Conservation (phyloP, 2,329 filamentous ascomycete genomes). For the Stachybotrys chlorohalonatus region DNA sequence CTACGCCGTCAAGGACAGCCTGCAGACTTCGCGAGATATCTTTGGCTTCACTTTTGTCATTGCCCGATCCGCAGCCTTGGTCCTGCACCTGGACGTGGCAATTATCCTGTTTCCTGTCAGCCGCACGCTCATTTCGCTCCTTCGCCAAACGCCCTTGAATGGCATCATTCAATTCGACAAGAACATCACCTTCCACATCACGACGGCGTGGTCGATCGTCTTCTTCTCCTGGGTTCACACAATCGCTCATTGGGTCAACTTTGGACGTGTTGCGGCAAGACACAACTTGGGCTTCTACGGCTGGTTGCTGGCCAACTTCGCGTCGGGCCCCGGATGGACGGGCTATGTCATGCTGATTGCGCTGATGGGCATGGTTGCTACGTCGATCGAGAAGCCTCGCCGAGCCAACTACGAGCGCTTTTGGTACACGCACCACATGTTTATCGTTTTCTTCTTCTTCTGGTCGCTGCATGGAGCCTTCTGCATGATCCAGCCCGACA, state of each 20-base stretch:
- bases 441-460: slow-evolving; percentile 82
- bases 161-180: slow-evolving; percentile 84
- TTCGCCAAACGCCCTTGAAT: slow-evolving; percentile 72
- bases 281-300: slow-evolving; percentile 71
- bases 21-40: slow-evolving; percentile 53
- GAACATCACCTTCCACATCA: slow-evolving; percentile 83
- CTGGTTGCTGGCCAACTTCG: slow-evolving; percentile 67
- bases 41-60: slow-evolving; percentile 73
- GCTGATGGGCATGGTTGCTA: slow-evolving; percentile 69
- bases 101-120: slow-evolving; percentile 76
- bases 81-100: slow-evolving; percentile 74
- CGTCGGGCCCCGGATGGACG: slow-evolving; percentile 75
- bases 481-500: slow-evolving; percentile 83
- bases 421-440: slow-evolving; percentile 86
- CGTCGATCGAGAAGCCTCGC: slow-evolving; percentile 67
- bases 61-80: slow-evolving; percentile 65
- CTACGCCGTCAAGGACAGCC: slow-evolving; percentile 68
- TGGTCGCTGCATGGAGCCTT: slow-evolving; percentile 86
- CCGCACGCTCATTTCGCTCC: slow-evolving; percentile 73
- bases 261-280: slow-evolving; percentile 65
- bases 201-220: slow-evolving; percentile 77
- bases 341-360: slow-evolving; percentile 77
- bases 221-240: slow-evolving; percentile 85
- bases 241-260: slow-evolving; percentile 81
- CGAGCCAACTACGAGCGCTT: slow-evolving; percentile 81